Evolutionary conservation across 1,139 yeast species (phyloP), one percentile per base, ranked within the genome.

Genomic region (Williopsis jadinii): DNA sequence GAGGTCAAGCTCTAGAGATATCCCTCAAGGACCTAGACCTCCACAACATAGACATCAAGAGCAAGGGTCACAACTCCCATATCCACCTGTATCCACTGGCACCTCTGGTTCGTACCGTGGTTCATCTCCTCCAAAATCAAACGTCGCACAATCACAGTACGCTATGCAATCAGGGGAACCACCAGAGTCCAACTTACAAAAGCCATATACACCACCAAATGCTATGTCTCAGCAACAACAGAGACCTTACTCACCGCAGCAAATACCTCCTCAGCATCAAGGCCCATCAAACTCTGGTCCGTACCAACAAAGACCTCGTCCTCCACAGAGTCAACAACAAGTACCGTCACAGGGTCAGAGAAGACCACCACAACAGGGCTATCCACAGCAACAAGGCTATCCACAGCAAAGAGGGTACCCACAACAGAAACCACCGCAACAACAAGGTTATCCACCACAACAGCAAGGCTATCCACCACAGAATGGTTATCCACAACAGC

Each of bases 401-500:
- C 37, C 34, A 12, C 49, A 44, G 34, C 38, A 41, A 14, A 35
- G 35, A 8, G 33, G 34, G 5, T 39, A 36, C 12, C 43, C 42
- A 13, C 39, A 37, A 10, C 36, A 35, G 28, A 27, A 15, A 8
- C 24, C 19, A 8, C 34, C 11, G 10, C 11, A 9, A 8, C 29
- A 9, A 10, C 37, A 34, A 10, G 34, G 32, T 11, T 36, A 40
- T 15, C 36, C 28, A 24, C 37, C 34, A 36, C 48, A 32, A 19
- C 35, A 35, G 33, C 34, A 37, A 28, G 39, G 29, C 29, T 40
- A 34, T 11, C 47, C 37, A 15, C 45, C 40, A 29, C 36, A 36
- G 37, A 46, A 32, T 14, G 33, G 36, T 31, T 32, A 36, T 32
- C 40, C 32, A 32, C 42, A 32, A 12, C 48, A 39, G 15, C 46